Percentiles rank a stretch among this genome's conserved stretches.
Conservation (phyloP, 148 eudicot genomes). For the Silene conica region DNA sequence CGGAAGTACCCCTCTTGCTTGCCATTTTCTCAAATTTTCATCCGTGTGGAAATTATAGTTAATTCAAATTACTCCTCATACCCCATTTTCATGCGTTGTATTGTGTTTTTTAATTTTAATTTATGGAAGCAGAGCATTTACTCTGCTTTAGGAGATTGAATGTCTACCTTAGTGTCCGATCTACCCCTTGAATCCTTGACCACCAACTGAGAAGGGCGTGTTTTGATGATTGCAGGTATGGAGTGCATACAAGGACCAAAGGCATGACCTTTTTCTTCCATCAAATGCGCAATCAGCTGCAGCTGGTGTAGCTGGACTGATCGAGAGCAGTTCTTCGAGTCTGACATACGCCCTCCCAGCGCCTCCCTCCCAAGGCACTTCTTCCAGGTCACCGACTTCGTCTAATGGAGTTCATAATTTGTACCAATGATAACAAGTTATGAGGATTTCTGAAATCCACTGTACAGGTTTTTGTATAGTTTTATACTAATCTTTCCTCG, state of each 20-base stretch:
- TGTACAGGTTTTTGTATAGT: conserved; percentile 32
- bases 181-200: neutral
- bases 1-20: no score
- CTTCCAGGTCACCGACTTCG: conserved; percentile 33
- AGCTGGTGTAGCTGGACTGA: conserved; percentile 95
- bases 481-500: neutral
- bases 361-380: conserved; percentile 54
- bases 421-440: conserved; percentile 17
- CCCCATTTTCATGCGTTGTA: no score
- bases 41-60: no score
- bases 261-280: conserved; percentile 94
- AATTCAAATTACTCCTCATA: no score
- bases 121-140: neutral
- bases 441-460: neutral
- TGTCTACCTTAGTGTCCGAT: neutral
- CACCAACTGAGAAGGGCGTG: neutral
- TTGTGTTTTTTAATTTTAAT: no score
- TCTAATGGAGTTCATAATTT: conserved; percentile 50
- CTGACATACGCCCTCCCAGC: conserved; percentile 80
- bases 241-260: conserved; percentile 97
- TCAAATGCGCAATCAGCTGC: conserved; percentile 94
- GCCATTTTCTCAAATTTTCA: no score
- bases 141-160: neutral
- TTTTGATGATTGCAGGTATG: conserved; percentile 57
- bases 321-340: conserved; percentile 74